These are phyloP conservation scores for Syncephalastrum contaminatum DNA, from an alignment of 371 early-diverging fungal species.

Conservation along the genomic window DNA sequence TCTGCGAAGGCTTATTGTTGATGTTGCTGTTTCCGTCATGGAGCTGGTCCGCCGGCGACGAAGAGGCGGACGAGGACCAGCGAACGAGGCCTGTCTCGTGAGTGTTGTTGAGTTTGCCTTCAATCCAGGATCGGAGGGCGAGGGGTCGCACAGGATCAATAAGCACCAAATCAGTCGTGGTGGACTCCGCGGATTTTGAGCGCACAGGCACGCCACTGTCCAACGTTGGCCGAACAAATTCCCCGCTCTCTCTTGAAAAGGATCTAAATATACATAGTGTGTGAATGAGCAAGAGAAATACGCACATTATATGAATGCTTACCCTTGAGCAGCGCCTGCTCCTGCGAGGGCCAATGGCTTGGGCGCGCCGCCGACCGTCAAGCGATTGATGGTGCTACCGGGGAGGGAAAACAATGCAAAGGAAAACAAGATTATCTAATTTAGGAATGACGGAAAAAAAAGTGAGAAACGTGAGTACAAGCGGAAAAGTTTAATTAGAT, in stretches of 20 bases:
- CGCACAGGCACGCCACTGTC: slow-evolving; percentile 7
- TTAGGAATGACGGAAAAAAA: slow-evolving; percentile 4
- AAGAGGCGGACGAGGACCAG: slow-evolving; percentile 13
- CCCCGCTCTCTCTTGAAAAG: background rate
- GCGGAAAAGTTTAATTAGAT: background rate
- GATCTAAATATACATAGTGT: background rate
- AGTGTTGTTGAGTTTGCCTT: slow-evolving; percentile 20
- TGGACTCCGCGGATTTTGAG: slow-evolving; percentile 1
- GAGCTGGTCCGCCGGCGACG: slow-evolving; percentile 3
- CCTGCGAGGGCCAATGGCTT: slow-evolving; percentile 24
- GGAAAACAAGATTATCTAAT: slow-evolving; percentile 61
- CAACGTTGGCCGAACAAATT: slow-evolving; percentile 2
- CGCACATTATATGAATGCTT: background rate
- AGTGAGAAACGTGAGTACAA: slow-evolving; percentile 3
- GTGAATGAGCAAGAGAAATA: background rate
- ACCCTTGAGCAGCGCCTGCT: background rate
- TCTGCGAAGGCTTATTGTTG: slow-evolving; percentile 6
- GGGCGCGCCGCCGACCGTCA: slow-evolving; percentile 53
- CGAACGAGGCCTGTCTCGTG: slow-evolving; percentile 18
- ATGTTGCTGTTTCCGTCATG: background rate
- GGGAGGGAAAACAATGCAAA: slow-evolving; percentile 62
- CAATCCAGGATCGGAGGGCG: slow-evolving; percentile 37
- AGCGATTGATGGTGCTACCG: slow-evolving; percentile 36
- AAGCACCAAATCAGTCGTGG: slow-evolving; percentile 33
- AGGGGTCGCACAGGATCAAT: slow-evolving; percentile 40